Conservation (phyloP, 2,329 filamentous ascomycete genomes). For the Zelopaecilomyces penicillatus region DNA sequence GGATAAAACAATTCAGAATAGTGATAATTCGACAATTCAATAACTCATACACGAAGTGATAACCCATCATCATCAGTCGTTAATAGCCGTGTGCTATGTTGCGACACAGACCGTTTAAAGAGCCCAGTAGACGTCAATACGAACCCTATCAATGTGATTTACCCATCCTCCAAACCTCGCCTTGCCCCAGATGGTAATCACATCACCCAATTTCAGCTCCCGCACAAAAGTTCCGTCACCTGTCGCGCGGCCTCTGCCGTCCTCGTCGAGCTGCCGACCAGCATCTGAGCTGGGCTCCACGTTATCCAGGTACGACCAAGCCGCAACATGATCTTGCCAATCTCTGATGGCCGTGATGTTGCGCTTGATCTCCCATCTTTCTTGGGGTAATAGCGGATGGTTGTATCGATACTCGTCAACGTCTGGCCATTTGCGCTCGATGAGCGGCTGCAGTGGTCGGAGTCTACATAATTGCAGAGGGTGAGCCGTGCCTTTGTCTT, state of each 20-base stretch:
- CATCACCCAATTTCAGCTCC: slow-evolving; percentile 48
- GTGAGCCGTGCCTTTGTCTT: too few relatives aligned
- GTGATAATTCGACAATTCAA: too few relatives aligned
- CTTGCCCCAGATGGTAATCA: slow-evolving; percentile 54
- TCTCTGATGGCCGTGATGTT: slow-evolving; percentile 31
- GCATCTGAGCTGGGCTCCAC: slow-evolving; percentile 33
- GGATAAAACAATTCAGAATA: too few relatives aligned
- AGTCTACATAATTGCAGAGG: slow-evolving; percentile 11
- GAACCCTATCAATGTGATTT: slow-evolving; percentile 41
- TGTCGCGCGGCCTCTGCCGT: slow-evolving; percentile 43
- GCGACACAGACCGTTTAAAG: slow-evolving; percentile 18
- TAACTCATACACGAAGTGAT: too few relatives aligned
- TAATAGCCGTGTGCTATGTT: too few relatives aligned
- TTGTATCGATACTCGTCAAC: slow-evolving; percentile 23
- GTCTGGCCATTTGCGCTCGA: slow-evolving; percentile 10
- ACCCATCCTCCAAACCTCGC: slow-evolving; percentile 47
- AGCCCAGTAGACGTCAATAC: slow-evolving; percentile 53
- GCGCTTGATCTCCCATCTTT: slow-evolving; percentile 38
- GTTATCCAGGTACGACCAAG: slow-evolving; percentile 46
- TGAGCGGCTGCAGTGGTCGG: slow-evolving; percentile 27
- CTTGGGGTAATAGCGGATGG: slow-evolving; percentile 26
- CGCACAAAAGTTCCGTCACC: slow-evolving; percentile 48
- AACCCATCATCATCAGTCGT: too few relatives aligned
- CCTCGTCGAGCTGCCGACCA: slow-evolving; percentile 26
- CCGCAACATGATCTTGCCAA: slow-evolving; percentile 36